A percentile compares a stretch with the other conserved stretches of the same genome.
Evolutionary conservation across 768 basidiomycete species (phyloP).

Genomic region (Podaxis mareebaensis): DNA sequence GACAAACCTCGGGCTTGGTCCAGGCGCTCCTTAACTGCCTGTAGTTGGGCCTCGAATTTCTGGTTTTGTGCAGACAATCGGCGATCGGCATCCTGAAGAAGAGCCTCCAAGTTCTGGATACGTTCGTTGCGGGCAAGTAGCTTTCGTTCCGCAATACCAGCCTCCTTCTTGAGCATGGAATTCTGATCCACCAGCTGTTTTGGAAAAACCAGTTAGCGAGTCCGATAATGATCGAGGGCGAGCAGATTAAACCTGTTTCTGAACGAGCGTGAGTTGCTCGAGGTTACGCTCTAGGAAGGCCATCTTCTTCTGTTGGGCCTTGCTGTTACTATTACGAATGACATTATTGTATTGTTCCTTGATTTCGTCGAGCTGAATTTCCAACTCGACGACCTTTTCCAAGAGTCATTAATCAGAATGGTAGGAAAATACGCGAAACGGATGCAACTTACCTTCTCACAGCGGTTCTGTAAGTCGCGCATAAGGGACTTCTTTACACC

Average conservation of each 20-base stretch:
- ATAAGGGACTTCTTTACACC: constrained; percentile 98
- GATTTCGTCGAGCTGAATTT: constrained; percentile 98
- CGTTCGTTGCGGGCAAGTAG: constrained; percentile 95
- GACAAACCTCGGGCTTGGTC: constrained; percentile 87
- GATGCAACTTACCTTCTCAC: constrained; percentile 81
- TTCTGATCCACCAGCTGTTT: constrained; percentile 96
- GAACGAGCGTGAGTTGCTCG: constrained; percentile 91
- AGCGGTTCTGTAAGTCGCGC: constrained; percentile 98
- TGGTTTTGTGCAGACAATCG: constrained; percentile 90
- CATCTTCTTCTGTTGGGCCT: constrained; percentile 99
- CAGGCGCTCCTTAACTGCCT: constrained; percentile 87
- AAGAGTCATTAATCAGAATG: constrained; percentile 1
- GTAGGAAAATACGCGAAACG: neutral
- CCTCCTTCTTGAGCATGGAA: constrained; percentile 94
- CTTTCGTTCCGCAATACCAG: constrained; percentile 95
- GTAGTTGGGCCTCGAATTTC: constrained; percentile 93
- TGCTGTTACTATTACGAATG: constrained; percentile 96
- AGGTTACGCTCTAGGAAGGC: constrained; percentile 96
- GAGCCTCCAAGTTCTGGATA: constrained; percentile 92
- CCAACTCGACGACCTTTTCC: constrained; percentile 91
- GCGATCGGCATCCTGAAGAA: constrained; percentile 92
- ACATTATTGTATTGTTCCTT: constrained; percentile 99
- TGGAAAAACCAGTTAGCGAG: constrained; percentile 19
- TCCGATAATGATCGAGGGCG: constrained; percentile 11
- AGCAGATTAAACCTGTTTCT: constrained; percentile 78